These are phyloP conservation scores for Mucor plumbeus DNA, from an alignment of 371 early-diverging fungal species.

Conservation along the genomic window DNA sequence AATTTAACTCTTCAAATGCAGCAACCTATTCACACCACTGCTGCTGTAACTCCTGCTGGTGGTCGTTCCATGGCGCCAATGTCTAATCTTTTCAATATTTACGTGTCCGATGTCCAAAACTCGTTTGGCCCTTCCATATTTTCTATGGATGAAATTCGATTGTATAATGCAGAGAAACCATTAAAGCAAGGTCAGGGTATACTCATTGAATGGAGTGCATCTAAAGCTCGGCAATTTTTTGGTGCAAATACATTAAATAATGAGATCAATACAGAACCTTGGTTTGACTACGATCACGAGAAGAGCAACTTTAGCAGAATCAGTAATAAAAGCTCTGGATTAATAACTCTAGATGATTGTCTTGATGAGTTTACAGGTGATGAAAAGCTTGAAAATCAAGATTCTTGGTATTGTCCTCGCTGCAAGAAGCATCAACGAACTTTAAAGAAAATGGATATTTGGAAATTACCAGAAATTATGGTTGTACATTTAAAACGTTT, in stretches of 20 bases:
- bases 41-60: constrained; percentile 46
- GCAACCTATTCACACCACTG: constrained; percentile 36
- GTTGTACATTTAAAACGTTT: constrained; percentile 75
- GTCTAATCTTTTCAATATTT: constrained; percentile 41
- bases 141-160: background rate
- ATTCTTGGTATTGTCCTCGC: constrained; percentile 70
- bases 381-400: constrained; percentile 65
- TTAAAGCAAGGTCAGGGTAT: constrained; percentile 46
- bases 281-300: constrained; percentile 33
- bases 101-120: constrained; percentile 32
- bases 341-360: constrained; percentile 54
- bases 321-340: background rate
- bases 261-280: constrained; percentile 30
- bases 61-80: constrained; percentile 38
- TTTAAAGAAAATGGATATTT: constrained; percentile 62
- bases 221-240: constrained; percentile 41
- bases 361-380: constrained; percentile 63
- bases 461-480: constrained; percentile 60
- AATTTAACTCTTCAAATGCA: constrained; percentile 15
- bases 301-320: background rate
- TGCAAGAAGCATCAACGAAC: constrained; percentile 62
- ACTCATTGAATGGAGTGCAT: constrained; percentile 33
- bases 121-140: constrained; percentile 6
- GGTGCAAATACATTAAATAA: constrained; percentile 20
- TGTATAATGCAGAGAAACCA: background rate